Evolutionary conservation across 2,329 filamentous ascomycete species (phyloP).

Genomic region (Neodidymelliopsis sp.): DNA sequence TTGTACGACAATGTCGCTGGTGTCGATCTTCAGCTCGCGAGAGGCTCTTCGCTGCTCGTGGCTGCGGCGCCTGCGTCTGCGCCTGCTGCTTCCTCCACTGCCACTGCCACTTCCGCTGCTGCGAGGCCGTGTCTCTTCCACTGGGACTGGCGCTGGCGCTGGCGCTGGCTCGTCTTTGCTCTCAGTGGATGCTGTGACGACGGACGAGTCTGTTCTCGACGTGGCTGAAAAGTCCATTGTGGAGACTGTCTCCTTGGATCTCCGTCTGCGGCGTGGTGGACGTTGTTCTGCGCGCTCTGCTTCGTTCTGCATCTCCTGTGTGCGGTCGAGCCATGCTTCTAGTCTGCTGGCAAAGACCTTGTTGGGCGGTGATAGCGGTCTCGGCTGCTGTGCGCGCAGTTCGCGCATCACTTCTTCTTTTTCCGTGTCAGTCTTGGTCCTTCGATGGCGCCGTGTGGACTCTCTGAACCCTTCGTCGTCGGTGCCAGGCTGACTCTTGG

Average conservation of each 20-base stretch:
- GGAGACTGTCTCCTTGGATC: constrained; percentile 42
- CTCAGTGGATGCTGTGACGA: constrained; percentile 33
- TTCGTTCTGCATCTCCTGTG: constrained; percentile 52
- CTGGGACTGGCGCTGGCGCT: not conserved
- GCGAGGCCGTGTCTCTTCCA: constrained; percentile 30
- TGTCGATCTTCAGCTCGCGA: constrained; percentile 33
- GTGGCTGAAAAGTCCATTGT: constrained; percentile 30
- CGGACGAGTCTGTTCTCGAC: constrained; percentile 32
- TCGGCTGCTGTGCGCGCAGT: constrained; percentile 17
- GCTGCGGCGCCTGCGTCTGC: constrained; percentile 38
- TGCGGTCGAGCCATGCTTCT: constrained; percentile 67
- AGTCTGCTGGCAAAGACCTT: constrained; percentile 61
- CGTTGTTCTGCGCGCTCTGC: constrained; percentile 1
- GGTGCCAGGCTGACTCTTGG: constrained; percentile 34
- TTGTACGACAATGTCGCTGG: not conserved
- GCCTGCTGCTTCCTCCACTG: constrained; percentile 33
- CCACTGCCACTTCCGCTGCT: constrained; percentile 36
- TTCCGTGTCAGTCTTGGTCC: constrained; percentile 35
- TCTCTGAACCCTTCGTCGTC: constrained; percentile 36
- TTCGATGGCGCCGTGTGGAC: constrained; percentile 31
- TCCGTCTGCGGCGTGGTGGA: constrained; percentile 30
- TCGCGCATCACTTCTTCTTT: constrained; percentile 29
- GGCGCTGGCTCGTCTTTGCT: constrained; percentile 29
- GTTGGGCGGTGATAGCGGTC: constrained; percentile 44
- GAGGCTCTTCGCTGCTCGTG: constrained; percentile 12